Evolutionary conservation across 306 rosid species (phyloP), one percentile per base, ranked within the genome.

Genomic region (Carpinus fangiana): DNA sequence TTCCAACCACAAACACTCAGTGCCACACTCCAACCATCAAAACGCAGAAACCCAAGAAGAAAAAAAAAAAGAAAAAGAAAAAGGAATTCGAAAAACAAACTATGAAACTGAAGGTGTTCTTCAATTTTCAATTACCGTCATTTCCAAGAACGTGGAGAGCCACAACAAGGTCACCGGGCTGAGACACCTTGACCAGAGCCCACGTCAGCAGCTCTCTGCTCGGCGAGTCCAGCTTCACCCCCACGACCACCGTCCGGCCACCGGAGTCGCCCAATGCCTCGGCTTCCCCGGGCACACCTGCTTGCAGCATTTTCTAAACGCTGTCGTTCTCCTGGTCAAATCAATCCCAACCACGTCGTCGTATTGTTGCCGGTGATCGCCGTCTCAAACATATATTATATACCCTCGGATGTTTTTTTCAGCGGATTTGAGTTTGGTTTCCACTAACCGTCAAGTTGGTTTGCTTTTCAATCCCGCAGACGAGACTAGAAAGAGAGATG

Each of bases 181-280:
- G 90, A 78, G 98, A 94, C 56, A 93, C 96, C 80, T 96, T 96
- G 45, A 93, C 98, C 79, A 96, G 73, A 77, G 99, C 98, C 99
- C 97, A 96, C 2, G 98, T 93, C 14, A 96, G 92, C 76, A 96
- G 78, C 87, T 93, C 99, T 71, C 86, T 91, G 77, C 99, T 90
- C 11, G 87, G 88, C 1, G 94, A 80, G 68, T 96, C 99, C 69
- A 93, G 74, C 84, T 91, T 93, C 78, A 96, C 84, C 13, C 99
- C 99, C 12, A 93, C 98, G 64, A 93, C 80, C 79, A 93, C 96
- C 84, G 88, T 85, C 56, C 94, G 87, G 47, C 78, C 82, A 17
- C 84, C 81, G 68, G 88, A 82, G 75, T 78, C 70, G 4, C 78
- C 88, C 55, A 43, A 66, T 17, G 45, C 73, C 28, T 36, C 65